Conservation (phyloP, 1,284 basidiomycete genomes). For the Flammula alnicola region DNA sequence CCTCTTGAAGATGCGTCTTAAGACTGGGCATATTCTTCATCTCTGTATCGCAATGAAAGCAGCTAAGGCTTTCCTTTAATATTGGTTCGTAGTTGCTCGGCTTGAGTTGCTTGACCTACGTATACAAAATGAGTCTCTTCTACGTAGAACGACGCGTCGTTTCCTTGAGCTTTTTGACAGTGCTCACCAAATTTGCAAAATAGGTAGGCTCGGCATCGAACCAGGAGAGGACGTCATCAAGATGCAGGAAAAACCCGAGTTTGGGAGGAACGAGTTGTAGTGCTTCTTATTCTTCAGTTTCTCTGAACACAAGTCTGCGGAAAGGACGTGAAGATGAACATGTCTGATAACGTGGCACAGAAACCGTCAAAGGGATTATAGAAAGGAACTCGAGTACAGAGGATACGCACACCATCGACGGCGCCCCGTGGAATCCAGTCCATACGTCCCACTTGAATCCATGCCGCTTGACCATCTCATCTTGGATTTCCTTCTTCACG, state of each 20-base stretch:
- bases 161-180: background rate
- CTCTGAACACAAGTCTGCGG: slow-evolving; percentile 77
- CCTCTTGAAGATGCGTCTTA: slow-evolving; percentile 72
- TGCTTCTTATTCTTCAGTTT: slow-evolving; percentile 91
- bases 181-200: slow-evolving; percentile 48
- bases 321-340: slow-evolving; percentile 87
- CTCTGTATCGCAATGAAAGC: slow-evolving; percentile 66
- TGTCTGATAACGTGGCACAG: slow-evolving; percentile 54
- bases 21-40: slow-evolving; percentile 79
- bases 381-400: too few relatives aligned
- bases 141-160: too few relatives aligned
- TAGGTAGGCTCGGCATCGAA: slow-evolving; percentile 65
- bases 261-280: slow-evolving; percentile 94
- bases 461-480: slow-evolving; percentile 81
- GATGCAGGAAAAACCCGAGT: slow-evolving; percentile 84
- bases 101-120: slow-evolving; percentile 62
- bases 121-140: too few relatives aligned
- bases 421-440: slow-evolving; percentile 88
- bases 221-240: slow-evolving; percentile 79
- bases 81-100: slow-evolving; percentile 63
- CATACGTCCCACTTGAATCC: slow-evolving; percentile 84
- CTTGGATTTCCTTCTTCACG: slow-evolving; percentile 65
- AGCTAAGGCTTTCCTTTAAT: slow-evolving; percentile 69
- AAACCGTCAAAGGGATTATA: slow-evolving; percentile 7
- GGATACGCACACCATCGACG: slow-evolving; percentile 70